Evolutionary conservation across 2,329 filamentous ascomycete species (phyloP), one percentile per base, ranked within the genome.

Genomic region (Nemania sp.): DNA sequence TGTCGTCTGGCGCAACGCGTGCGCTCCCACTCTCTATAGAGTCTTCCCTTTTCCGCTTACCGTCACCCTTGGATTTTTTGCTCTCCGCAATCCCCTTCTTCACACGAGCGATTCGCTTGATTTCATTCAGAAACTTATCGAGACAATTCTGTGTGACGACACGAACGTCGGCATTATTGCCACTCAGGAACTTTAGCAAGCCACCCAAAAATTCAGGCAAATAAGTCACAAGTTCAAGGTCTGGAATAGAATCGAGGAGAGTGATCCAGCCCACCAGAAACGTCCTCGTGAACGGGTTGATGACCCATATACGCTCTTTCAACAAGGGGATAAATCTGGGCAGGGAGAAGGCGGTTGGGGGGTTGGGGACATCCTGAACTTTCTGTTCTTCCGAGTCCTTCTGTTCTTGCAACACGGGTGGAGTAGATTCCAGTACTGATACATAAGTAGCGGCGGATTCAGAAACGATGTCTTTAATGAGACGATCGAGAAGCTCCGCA

Each of bases 251-350:
- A 74, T 99, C 95, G 18, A 99, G 82, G 15, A 99, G 78, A 3
- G 90, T 96, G 60, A 99, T 91, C 95, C 95, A 99, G 34, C 92
- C 92, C 2, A 99, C 95, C 13, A 99, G 82, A 70, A 99, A 99
- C 13, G 91, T 96, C 52, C 95, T 85, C 3, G 94, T 97, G 73
- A 96, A 98, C 0, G 96, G 93, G 70, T 96, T 97, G 62, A 96
- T 85, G 29, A 97, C 94, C 76, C 91, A 91, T 60, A 99, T 97
- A 52, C 95, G 87, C 73, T 99, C 94, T 75, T 96, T 92, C 18
- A 99, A 84, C 13, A 99, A 82, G 0, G 96, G 95, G 52, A 99
- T 95, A 75, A 99, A 99, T 21, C 87, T 87, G 18, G 88, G 86
- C 18, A 99, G 84, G 5, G 93, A 98, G 75, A 99, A 99, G 15